phyloP scores from a whole-genome alignment of 768 basidiomycete genomes.

The Pleurotus ostreatus region DNA sequence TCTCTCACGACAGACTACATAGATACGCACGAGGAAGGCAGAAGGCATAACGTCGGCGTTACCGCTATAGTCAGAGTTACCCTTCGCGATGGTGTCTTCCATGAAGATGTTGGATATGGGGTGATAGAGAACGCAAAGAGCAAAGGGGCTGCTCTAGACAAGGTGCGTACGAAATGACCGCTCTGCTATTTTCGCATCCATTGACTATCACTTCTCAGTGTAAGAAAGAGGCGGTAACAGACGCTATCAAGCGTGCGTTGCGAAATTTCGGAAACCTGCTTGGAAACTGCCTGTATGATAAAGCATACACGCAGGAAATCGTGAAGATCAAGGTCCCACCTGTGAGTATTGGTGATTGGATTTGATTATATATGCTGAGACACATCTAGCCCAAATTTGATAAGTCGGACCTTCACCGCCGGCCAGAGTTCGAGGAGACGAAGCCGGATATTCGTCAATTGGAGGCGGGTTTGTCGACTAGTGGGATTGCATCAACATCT shows the following conservation, averaged over 20 bases:
- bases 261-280: slow-evolving; percentile 92
- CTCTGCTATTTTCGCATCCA: not conserved
- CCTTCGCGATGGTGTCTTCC: slow-evolving; percentile 80
- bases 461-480: not conserved
- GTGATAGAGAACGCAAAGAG: slow-evolving; percentile 78
- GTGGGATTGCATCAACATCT: not conserved
- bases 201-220: slow-evolving; percentile 47
- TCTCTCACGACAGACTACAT: slow-evolving; percentile 74
- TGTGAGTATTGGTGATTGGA: slow-evolving; percentile 42
- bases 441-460: slow-evolving; percentile 24
- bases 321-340: slow-evolving; percentile 82
- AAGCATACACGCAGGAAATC: slow-evolving; percentile 79
- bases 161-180: slow-evolving; percentile 52
- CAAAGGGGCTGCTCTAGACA: slow-evolving; percentile 86
- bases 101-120: slow-evolving; percentile 95
- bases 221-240: slow-evolving; percentile 98
- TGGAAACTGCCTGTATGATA: slow-evolving; percentile 98
- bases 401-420: slow-evolving; percentile 59
- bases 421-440: slow-evolving; percentile 62
- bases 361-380: not conserved
- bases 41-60: slow-evolving; percentile 66
- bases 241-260: slow-evolving; percentile 87
- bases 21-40: slow-evolving; percentile 68
- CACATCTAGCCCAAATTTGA: slow-evolving; percentile 60
- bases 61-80: slow-evolving; percentile 87